A percentile compares a stretch with the other conserved stretches of the same genome.
Conservation (phyloP, 2,329 filamentous ascomycete species). For the Periconia sp. region DNA sequence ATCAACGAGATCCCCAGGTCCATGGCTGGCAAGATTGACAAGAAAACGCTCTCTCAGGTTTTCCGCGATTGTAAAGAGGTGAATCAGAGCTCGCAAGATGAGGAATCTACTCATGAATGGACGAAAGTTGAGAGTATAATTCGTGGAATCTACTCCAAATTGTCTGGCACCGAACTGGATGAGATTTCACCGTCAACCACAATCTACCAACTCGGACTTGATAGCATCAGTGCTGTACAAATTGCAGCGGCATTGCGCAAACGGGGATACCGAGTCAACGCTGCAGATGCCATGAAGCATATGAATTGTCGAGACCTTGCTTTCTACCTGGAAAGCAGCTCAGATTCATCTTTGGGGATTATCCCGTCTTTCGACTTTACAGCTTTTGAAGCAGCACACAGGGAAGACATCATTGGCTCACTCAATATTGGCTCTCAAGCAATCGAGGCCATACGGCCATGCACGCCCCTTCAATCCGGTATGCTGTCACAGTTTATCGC, state of each 20-base stretch:
- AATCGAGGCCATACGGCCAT: conserved; percentile 68
- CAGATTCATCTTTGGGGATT: not conserved
- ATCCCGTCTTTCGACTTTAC: conserved; percentile 48
- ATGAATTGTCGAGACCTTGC: conserved; percentile 39
- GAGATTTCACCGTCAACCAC: conserved; percentile 65
- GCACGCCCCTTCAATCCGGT: conserved; percentile 76
- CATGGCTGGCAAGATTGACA: conserved; percentile 45
- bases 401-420: conserved; percentile 31
- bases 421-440: conserved; percentile 32
- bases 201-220: conserved; percentile 85
- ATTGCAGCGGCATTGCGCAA: conserved; percentile 69
- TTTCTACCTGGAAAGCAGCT: conserved; percentile 12
- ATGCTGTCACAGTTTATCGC: conserved; percentile 76
- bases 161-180: conserved; percentile 56
- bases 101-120: conserved; percentile 45
- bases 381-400: conserved; percentile 53
- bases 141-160: conserved; percentile 57
- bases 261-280: conserved; percentile 60
- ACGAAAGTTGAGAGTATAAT: conserved; percentile 55
- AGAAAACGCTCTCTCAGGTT: conserved; percentile 29
- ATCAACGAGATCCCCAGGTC: conserved; percentile 40
- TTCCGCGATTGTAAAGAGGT: conserved; percentile 27
- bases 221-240: conserved; percentile 85
- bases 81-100: not conserved
- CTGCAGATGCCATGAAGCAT: conserved; percentile 72